phyloP scores from a whole-genome alignment of 495 filamentous ascomycete species.

The Xanthoparmelia taractica region DNA sequence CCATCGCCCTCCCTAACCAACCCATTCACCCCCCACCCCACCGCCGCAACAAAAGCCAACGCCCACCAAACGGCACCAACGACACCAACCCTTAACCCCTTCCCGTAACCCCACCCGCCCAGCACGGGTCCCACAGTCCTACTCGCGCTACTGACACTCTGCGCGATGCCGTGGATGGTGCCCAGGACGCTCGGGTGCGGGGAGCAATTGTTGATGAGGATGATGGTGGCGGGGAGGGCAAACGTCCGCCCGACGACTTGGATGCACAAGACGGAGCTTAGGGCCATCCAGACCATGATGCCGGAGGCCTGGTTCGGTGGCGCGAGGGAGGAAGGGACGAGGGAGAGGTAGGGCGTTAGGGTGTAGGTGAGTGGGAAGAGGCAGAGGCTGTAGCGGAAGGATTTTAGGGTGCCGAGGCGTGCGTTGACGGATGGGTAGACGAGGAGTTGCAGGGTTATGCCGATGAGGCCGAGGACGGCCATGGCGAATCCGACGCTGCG shows the following conservation, averaged over 20 bases:
- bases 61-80: constrained; percentile 76
- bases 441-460: constrained; percentile 68
- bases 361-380: constrained; percentile 70
- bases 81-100: constrained; percentile 58
- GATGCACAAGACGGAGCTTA: constrained; percentile 58
- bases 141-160: constrained; percentile 61
- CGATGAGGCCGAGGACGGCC: constrained; percentile 67
- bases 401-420: constrained; percentile 58
- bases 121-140: constrained; percentile 69
- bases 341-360: constrained; percentile 62
- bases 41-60: constrained; percentile 53
- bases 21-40: constrained; percentile 53
- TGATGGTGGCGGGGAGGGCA: constrained; percentile 66
- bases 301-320: constrained; percentile 61
- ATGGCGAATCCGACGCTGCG: constrained; percentile 69
- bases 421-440: constrained; percentile 65
- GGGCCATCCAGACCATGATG: constrained; percentile 55
- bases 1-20: constrained; percentile 68
- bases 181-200: constrained; percentile 75
- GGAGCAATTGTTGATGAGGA: constrained; percentile 76
- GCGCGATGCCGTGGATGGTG: constrained; percentile 73
- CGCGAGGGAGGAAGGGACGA: constrained; percentile 54
- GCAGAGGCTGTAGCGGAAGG: constrained; percentile 59
- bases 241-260: constrained; percentile 78
- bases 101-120: constrained; percentile 62